Conservation (phyloP, 1,284 basidiomycete species). For the Cryptococcus sp. region DNA sequence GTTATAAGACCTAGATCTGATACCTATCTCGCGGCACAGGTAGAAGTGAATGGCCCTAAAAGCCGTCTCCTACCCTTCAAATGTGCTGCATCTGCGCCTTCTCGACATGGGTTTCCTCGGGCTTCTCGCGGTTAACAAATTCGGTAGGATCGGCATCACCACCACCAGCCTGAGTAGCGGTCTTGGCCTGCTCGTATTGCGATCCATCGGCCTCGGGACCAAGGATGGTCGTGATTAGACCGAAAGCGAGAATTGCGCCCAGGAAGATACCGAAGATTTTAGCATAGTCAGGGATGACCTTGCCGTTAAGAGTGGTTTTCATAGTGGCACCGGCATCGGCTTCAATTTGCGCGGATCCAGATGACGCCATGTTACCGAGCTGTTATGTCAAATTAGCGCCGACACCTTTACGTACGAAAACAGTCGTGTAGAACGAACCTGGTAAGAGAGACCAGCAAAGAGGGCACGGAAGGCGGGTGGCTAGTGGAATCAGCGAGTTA, state of each 20-base stretch:
- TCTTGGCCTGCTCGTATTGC: slow-evolving; percentile 78
- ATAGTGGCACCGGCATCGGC: slow-evolving; percentile 61
- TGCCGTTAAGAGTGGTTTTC: slow-evolving; percentile 39
- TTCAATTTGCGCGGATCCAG: slow-evolving; percentile 88
- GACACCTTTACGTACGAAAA: not conserved
- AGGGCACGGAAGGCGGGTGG: slow-evolving; percentile 83
- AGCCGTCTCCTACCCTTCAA: too few species aligned
- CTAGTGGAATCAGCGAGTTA: not conserved
- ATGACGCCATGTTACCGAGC: slow-evolving; percentile 70
- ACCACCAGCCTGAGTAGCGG: slow-evolving; percentile 74
- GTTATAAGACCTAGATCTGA: too few species aligned
- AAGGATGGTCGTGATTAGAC: slow-evolving; percentile 54
- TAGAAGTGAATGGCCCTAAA: too few species aligned
- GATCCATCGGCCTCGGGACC: slow-evolving; percentile 64
- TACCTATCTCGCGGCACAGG: too few species aligned
- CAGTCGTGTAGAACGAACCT: slow-evolving; percentile 59
- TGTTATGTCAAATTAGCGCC: slow-evolving; percentile 5
- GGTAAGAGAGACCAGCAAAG: slow-evolving; percentile 89
- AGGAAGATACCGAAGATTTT: slow-evolving; percentile 81
- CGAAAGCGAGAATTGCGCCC: slow-evolving; percentile 57
- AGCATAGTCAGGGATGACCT: slow-evolving; percentile 72
- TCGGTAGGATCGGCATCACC: slow-evolving; percentile 56
- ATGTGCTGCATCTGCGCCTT: too few species aligned
- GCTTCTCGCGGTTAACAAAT: slow-evolving; percentile 26
- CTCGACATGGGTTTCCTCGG: slow-evolving; percentile 8